Conservation (phyloP, 345 rosid species). For the Rubroshorea leprosula region DNA sequence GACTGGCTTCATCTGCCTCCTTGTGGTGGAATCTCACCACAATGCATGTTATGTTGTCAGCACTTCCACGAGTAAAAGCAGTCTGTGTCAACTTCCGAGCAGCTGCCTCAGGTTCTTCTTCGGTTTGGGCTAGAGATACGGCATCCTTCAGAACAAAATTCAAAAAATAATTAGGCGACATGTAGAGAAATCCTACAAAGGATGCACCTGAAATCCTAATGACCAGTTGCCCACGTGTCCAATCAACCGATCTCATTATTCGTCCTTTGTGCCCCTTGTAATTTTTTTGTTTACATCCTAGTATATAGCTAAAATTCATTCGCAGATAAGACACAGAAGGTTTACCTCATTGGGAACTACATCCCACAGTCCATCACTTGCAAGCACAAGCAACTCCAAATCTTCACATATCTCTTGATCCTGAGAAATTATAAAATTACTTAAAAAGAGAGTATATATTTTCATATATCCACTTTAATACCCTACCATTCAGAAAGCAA, state of each 20-base stretch:
- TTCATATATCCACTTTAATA: slow-evolving; percentile 9
- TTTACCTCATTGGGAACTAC: slow-evolving; percentile 89
- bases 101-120: slow-evolving; percentile 76
- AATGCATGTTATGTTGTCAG: slow-evolving; percentile 94
- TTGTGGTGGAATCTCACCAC: slow-evolving; percentile 75
- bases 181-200: not conserved
- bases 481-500: not conserved
- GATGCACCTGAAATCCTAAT: no score
- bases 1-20: slow-evolving; percentile 26
- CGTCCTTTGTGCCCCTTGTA: no score
- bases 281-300: no score
- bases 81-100: slow-evolving; percentile 83
- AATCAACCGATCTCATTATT: no score
- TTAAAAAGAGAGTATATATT: slow-evolving; percentile 8
- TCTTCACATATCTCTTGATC: slow-evolving; percentile 70
- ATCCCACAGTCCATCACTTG: slow-evolving; percentile 98
- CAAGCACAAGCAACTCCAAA: slow-evolving; percentile 79
- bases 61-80: slow-evolving; percentile 82
- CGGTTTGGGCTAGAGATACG: slow-evolving; percentile 58
- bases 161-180: not conserved
- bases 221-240: no score
- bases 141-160: slow-evolving; percentile 63
- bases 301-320: not conserved
- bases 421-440: slow-evolving; percentile 33
- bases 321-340: not conserved